Evolutionary conservation across 768 basidiomycete genomes (phyloP).

Genomic region (Leccinum subtestaceum): DNA sequence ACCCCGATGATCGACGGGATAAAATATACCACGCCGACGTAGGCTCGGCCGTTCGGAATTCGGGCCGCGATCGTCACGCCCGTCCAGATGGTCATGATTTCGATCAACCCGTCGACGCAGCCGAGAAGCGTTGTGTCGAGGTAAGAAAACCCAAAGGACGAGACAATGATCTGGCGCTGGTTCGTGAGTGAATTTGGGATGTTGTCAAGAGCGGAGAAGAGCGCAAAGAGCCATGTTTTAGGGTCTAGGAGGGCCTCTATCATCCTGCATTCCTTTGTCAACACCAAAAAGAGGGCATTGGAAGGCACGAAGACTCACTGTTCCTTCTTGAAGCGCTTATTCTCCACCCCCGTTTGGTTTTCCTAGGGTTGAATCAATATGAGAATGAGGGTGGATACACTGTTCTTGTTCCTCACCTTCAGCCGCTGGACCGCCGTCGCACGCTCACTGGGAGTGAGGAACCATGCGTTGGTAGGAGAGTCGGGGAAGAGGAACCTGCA

Average conservation of each 20-base stretch:
- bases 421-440: slow-evolving; percentile 61
- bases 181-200: slow-evolving; percentile 67
- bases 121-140: slow-evolving; percentile 68
- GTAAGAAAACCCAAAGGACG: slow-evolving; percentile 57
- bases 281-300: neutral
- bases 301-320: slow-evolving; percentile 50
- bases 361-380: slow-evolving; percentile 34
- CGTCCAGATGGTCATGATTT: slow-evolving; percentile 68
- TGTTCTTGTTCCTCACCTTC: slow-evolving; percentile 41
- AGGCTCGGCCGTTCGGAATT: slow-evolving; percentile 57
- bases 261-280: slow-evolving; percentile 44
- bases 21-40: slow-evolving; percentile 55
- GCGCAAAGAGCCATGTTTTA: slow-evolving; percentile 75
- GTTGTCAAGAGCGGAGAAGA: slow-evolving; percentile 60
- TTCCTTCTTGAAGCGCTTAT: slow-evolving; percentile 76
- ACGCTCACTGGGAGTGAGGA: slow-evolving; percentile 65
- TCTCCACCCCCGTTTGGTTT: slow-evolving; percentile 82
- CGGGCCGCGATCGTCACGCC: slow-evolving; percentile 57
- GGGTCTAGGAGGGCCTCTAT: slow-evolving; percentile 65
- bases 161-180: slow-evolving; percentile 61
- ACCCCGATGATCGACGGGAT: slow-evolving; percentile 65
- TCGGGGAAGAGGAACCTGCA: slow-evolving; percentile 68
- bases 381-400: neutral
- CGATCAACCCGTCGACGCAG: slow-evolving; percentile 62
- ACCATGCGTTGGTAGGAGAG: slow-evolving; percentile 73